Percentiles rank a stretch among this genome's conserved stretches.
These are phyloP conservation scores for Ilyonectria mors-panacis DNA, from an alignment of 2,329 filamentous ascomycete species.

Conservation along the genomic window DNA sequence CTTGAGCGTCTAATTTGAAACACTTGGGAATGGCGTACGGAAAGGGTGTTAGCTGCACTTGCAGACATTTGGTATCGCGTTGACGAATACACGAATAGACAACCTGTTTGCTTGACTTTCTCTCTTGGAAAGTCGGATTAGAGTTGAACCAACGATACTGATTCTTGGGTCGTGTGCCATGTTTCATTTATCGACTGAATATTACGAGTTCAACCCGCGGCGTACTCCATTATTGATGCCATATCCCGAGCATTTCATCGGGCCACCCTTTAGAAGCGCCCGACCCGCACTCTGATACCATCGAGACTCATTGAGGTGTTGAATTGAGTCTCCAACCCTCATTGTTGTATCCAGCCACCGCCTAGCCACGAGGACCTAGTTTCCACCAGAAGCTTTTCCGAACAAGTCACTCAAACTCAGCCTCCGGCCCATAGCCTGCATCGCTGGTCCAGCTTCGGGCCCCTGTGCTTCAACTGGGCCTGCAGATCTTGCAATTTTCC, in stretches of 20 bases:
- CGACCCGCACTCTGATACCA: neutral
- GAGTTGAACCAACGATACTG: neutral
- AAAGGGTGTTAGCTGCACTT: conserved; percentile 42
- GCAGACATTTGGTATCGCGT: conserved; percentile 46
- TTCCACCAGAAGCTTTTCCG: conserved; percentile 45
- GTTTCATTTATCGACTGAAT: neutral
- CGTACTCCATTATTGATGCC: neutral
- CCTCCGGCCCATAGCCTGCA: conserved; percentile 61
- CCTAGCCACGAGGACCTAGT: conserved; percentile 32
- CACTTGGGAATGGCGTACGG: conserved; percentile 48
- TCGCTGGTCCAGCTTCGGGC: conserved; percentile 57
- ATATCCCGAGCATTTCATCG: neutral
- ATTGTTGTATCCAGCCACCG: neutral
- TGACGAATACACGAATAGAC: conserved; percentile 48
- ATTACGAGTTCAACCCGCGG: neutral
- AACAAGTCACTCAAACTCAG: conserved; percentile 64
- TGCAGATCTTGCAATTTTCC: conserved; percentile 55
- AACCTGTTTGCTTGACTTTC: conserved; percentile 18
- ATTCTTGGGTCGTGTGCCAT: neutral
- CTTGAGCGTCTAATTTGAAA: conserved; percentile 25
- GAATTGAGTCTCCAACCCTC: conserved; percentile 4
- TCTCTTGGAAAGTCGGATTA: conserved; percentile 8
- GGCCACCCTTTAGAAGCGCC: neutral
- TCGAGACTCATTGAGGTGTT: neutral
- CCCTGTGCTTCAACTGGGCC: conserved; percentile 49